Evolutionary conservation across 352 stramenopile genomes (phyloP), one percentile per base, ranked within the genome.

Genomic region (Globisporangium paddicum): DNA sequence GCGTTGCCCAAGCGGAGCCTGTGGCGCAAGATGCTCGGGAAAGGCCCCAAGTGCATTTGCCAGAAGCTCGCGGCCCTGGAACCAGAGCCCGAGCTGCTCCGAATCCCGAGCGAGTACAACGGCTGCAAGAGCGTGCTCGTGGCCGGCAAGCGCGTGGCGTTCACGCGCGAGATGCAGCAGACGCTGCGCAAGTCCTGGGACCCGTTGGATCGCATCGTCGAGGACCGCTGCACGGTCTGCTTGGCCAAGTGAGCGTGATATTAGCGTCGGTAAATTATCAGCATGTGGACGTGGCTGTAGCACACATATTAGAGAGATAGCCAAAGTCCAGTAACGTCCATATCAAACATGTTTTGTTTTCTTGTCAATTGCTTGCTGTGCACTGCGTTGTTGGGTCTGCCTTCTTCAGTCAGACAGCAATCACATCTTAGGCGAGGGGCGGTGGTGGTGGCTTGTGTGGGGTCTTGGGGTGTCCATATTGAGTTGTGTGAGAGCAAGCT

Each of bases 11-110:
- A 82, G 64, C 75, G 72, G 53, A 82, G 72, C 54, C 63, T 82
- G 26, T 86, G 75, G 75, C 73, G 75, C 57, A 82, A 82, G 56
- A 50, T 86, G 21, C 50, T 86, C 25, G 72, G 75, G 28, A 75
- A 77, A 34, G 75, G 75, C 4, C 75, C 75, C 54, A 86, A 86
- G 69, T 86, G 75, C 63, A 62, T 79, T 23, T 86, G 75, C 41
- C 46, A 56, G 7, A 68, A 73, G 58, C 40, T 50, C 55, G 53
- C 53, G 47, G 16, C 4, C 18, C n/a, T 38, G 28, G 23, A 51
- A 35, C 21, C 26, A 2, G 54, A 58, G 62, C 45, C 59, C 2
- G 66, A 63, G 41, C 49, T 74, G 13, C 58, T 85, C 26, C 26
- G 70, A 53, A 77, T 86, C 48, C 73, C 75, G 8, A 64, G 60